Evolutionary conservation across 225 moss, liverwort and hornwort species (phyloP).

Genomic region (Ulota crispa): DNA sequence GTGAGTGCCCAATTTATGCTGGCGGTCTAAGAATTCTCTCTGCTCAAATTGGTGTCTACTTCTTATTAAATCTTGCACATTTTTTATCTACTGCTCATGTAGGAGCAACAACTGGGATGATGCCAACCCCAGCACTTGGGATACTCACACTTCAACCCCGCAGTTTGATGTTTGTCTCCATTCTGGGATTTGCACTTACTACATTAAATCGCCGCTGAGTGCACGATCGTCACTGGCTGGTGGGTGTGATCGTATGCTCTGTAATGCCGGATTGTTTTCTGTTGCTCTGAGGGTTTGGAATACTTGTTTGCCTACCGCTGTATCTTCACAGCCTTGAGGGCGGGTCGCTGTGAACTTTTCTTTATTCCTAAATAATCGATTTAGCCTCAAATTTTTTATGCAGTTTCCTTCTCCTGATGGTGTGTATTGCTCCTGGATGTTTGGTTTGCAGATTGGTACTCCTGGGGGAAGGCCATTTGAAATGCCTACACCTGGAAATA

Average conservation of each 20-base stretch:
- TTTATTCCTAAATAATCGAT: background rate
- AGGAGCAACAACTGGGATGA: slow-evolving; percentile 91
- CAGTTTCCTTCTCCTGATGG: background rate
- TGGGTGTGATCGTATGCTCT: slow-evolving; percentile 1
- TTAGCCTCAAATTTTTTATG: background rate
- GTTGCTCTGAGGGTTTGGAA: background rate
- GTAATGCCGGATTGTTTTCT: background rate
- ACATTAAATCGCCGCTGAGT: background rate
- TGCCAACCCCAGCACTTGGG: slow-evolving; percentile 94
- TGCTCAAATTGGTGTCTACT: background rate
- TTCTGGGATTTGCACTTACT: background rate
- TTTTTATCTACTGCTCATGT: slow-evolving; percentile 17
- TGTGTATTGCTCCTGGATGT: slow-evolving; percentile 8
- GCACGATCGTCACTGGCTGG: background rate
- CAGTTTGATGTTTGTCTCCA: slow-evolving; percentile 69
- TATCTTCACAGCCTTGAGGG: background rate
- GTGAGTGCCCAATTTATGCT: background rate
- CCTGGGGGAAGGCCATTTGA: slow-evolving; percentile 85
- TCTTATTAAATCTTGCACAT: background rate
- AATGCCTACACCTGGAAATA: slow-evolving; percentile 74
- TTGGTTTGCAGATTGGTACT: slow-evolving; percentile 69
- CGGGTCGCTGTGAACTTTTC: background rate
- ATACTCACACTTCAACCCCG: slow-evolving; percentile 64
- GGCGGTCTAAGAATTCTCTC: background rate
- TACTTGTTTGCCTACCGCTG: background rate